These are phyloP conservation scores for Periglandula ipomoeae DNA, from an alignment of 2,329 filamentous ascomycete species.

Conservation along the genomic window DNA sequence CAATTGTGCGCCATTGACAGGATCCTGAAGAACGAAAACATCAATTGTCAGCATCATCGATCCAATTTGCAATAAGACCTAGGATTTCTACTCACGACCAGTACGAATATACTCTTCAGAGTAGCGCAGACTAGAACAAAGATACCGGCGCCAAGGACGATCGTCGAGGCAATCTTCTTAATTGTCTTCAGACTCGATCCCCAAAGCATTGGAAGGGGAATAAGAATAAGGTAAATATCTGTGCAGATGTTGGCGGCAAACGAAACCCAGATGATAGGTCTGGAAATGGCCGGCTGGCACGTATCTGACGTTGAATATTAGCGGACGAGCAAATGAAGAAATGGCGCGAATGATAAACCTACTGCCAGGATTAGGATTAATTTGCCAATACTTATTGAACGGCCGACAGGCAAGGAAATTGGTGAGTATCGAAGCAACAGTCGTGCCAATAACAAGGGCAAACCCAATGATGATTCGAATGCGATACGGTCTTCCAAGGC, in stretches of 20 bases:
- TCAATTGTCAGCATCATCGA: too few species aligned
- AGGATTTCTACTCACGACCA: conserved; percentile 13
- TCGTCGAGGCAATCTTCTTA: conserved; percentile 28
- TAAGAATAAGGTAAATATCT: conserved; percentile 47
- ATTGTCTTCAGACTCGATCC: conserved; percentile 21
- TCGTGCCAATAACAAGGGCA: conserved; percentile 35
- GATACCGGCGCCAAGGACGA: conserved; percentile 29
- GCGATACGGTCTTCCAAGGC: background rate
- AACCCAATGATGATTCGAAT: conserved; percentile 37
- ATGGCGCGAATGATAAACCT: conserved; percentile 14
- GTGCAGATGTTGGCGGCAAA: conserved; percentile 43
- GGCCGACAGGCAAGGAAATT: conserved; percentile 43
- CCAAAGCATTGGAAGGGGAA: conserved; percentile 43
- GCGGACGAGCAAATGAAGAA: background rate
- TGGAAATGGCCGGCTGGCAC: conserved; percentile 39
- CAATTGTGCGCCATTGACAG: background rate
- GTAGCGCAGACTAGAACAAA: conserved; percentile 30
- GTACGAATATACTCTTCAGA: conserved; percentile 27
- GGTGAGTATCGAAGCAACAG: conserved; percentile 36
- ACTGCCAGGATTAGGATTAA: conserved; percentile 48
- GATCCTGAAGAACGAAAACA: conserved; percentile 22
- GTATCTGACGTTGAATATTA: conserved; percentile 20
- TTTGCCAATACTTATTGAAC: conserved; percentile 46
- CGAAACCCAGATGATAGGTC: conserved; percentile 39
- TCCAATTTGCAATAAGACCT: too few species aligned